Evolutionary conservation across 2,329 filamentous ascomycete genomes (phyloP).

Genomic region (Tympanopsis confertula): DNA sequence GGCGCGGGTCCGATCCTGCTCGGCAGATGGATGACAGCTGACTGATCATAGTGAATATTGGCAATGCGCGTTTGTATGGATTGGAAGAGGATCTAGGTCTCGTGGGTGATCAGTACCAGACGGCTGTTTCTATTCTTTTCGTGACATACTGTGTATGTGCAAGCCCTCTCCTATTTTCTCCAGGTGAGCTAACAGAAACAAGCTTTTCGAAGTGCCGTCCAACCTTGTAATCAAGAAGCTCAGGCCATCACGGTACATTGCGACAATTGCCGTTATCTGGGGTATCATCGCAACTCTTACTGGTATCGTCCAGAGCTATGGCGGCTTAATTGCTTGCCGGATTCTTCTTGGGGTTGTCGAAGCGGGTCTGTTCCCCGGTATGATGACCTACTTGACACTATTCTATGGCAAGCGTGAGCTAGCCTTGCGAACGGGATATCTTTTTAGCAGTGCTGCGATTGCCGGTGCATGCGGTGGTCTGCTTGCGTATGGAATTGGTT

Average conservation of each 20-base stretch:
- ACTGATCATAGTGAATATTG: conserved; percentile 51
- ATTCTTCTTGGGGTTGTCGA: conserved; percentile 54
- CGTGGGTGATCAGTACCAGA: conserved; percentile 56
- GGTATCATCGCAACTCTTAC: conserved; percentile 59
- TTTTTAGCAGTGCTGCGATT: conserved; percentile 60
- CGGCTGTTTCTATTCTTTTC: conserved; percentile 55
- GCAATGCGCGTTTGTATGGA: conserved; percentile 55
- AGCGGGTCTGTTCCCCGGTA: conserved; percentile 59
- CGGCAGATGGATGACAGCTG: conserved; percentile 4
- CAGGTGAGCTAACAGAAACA: conserved; percentile 2
- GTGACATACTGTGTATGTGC: conserved; percentile 38
- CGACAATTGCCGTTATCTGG: conserved; percentile 54
- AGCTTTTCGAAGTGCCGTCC: conserved; percentile 47
- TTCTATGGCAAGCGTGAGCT: conserved; percentile 68
- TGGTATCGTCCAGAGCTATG: conserved; percentile 56
- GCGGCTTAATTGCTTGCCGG: conserved; percentile 54
- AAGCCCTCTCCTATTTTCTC: conserved; percentile 1
- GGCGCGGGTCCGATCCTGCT: conserved; percentile 2
- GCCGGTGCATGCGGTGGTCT: conserved; percentile 64
- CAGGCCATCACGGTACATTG: conserved; percentile 49
- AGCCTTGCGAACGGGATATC: conserved; percentile 59
- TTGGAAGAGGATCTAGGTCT: conserved; percentile 52
- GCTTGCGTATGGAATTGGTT: conserved; percentile 62
- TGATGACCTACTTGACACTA: conserved; percentile 60
- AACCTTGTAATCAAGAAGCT: conserved; percentile 54